Base-by-base conservation (phyloP, 1,284 basidiomycete species). In the Ceratobasidium sp. region DNA sequence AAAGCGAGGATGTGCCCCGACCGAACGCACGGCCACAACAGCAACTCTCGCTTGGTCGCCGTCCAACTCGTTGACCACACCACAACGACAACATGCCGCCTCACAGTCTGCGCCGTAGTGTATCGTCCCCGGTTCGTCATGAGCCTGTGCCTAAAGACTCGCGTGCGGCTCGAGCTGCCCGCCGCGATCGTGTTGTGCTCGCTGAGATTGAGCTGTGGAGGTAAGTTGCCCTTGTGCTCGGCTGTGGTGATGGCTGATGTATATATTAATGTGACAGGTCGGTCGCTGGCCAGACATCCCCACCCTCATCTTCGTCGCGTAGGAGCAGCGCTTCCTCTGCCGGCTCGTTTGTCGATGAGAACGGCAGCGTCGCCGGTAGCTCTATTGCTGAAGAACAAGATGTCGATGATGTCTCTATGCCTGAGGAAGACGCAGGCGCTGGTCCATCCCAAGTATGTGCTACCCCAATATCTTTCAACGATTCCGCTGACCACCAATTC, bases 121-220 rank as follows among this genome's bases (percentile, higher is more conserved):
- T 46, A 46, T 73, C 70, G 15, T 61, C 56, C 23, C 44, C 54
- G 4, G 54, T 50, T 10, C 71, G 71, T 61, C 59, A 64, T n/a
- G 26, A 46, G 33, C 71, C 71, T 3, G 42, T 65, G 5, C 71
- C 71, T 17, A 75, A 75, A 40, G 71, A 75, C 61, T 75, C 71
- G 61, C 71, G 71, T 42, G 71, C 71, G 23, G 71, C 71, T 13
- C 33, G 71, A 23, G 71, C 71, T 65, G 71, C 71, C 40, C 44
- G 71, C 20, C 71, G 71, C 13, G 71, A 75, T 15, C 71, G 71
- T 1, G 61, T 75, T 33, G 59, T 62, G 20, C 61, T 75, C 15
- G 71, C 71, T 33, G 71, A 75, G 71, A 75, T 75, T 56, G 71
- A 75, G 61, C 56, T 75, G 10, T 75, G 71, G 71, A 75, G 71